Base-by-base conservation (phyloP, 257 asterid species). In the Leonotis leonurus region DNA sequence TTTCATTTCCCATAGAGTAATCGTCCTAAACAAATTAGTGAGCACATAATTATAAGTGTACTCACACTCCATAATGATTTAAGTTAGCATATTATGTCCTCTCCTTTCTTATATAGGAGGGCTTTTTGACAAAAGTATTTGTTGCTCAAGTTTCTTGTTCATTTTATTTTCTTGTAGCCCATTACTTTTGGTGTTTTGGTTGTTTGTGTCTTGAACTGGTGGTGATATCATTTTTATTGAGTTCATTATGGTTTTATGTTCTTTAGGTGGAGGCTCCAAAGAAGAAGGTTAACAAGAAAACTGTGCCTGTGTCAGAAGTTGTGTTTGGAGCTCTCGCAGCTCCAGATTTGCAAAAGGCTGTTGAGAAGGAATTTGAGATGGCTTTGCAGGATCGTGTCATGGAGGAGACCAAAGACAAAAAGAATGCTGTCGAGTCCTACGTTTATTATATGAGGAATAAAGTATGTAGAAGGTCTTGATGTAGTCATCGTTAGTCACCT, bases 351-450 rank as follows among this genome's bases (percentile, higher is more conserved):
- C 96, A 93, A 51, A 93, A 87, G 60, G 96, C 94, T 8, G 83
- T 85, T 56, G 99, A 93, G 76, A 87, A 93, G 71, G 99, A 93
- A 70, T 93, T 79, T 50, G 95, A 93, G 79, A 89, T 93, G 97
- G 97, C 97, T 57, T 77, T 89, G 80, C 99, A 93, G 85, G 99
- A 93, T 45, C 96, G 96, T 4, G 75, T 93, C 24, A 93, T 93
- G 99, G 99, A 89, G 73, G 99, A 93, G 74, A 93, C 99, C 5
- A 93, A 89, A 67, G 99, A 93, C 73, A 89, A 83, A 60, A 93
- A 93, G 87, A 93, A 89, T 59, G 95, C 99, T 12, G 96, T 93
- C 4, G 99, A 93, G 79, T 81, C 99, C 26, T 93, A 93, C 65
- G 97, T 93, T 48, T 89, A 93, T 58, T 95, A 93, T 50, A 85